Percentiles rank a stretch among this genome's conserved stretches.
Conservation (phyloP, 2,329 filamentous ascomycete species). For the Curvularia spicifera region DNA sequence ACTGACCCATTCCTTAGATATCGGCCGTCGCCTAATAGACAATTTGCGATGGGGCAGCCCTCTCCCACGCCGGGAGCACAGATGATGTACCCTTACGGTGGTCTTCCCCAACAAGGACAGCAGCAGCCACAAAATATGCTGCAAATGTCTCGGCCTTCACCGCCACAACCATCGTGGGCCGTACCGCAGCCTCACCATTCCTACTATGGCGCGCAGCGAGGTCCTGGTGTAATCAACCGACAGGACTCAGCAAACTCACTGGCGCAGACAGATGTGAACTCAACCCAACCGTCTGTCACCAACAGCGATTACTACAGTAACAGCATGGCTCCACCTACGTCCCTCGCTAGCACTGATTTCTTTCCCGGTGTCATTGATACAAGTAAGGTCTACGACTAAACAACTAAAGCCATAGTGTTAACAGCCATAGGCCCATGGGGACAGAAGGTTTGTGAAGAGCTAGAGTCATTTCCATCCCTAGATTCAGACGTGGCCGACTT, state of each 20-base stretch:
- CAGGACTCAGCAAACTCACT: slow-evolving; percentile 37
- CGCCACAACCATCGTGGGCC: slow-evolving; percentile 45
- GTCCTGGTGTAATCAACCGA: slow-evolving; percentile 29
- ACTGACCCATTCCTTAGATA: slow-evolving; percentile 46
- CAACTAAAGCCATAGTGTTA: slow-evolving; percentile 18
- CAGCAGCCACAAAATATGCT: slow-evolving; percentile 31
- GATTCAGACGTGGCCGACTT: slow-evolving; percentile 50
- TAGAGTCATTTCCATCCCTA: slow-evolving; percentile 48
- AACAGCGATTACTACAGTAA: slow-evolving; percentile 31
- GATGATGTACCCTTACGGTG: slow-evolving; percentile 48
- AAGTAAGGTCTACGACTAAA: slow-evolving; percentile 34
- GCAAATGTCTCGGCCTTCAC: slow-evolving; percentile 41
- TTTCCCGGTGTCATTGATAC: slow-evolving; percentile 48
- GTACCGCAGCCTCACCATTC: slow-evolving; percentile 43
- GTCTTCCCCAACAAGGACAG: slow-evolving; percentile 34
- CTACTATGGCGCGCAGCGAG: slow-evolving; percentile 39
- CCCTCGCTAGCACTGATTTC: slow-evolving; percentile 40
- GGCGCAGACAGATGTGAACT: slow-evolving; percentile 31
- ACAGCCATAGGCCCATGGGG: slow-evolving; percentile 47
- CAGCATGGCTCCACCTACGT: slow-evolving; percentile 27
- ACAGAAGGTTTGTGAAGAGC: slow-evolving; percentile 49
- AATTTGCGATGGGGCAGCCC: slow-evolving; percentile 41
- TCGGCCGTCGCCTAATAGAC: slow-evolving; percentile 46
- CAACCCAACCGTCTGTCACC: slow-evolving; percentile 34
- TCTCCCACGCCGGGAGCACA: slow-evolving; percentile 38